Evolutionary conservation across 306 rosid species (phyloP).

Genomic region (Bauhinia variegata): DNA sequence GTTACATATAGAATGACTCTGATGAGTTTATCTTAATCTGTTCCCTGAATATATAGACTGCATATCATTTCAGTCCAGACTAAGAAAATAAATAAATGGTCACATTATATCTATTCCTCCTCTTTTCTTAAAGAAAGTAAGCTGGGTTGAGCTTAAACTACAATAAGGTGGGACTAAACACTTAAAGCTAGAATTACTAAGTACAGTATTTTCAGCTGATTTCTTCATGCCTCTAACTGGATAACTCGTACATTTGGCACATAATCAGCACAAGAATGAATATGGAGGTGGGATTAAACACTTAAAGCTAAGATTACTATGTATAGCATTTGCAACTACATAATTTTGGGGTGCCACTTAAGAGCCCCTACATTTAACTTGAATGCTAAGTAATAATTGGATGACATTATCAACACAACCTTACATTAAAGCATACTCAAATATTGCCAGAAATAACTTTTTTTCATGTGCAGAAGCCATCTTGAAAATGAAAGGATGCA

Average conservation of each 20-base stretch:
- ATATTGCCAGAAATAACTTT: conserved; percentile 10
- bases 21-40: neutral
- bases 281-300: neutral
- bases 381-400: neutral
- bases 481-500: neutral
- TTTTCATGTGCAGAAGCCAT: neutral
- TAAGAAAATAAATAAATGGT: too few relatives aligned
- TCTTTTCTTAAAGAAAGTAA: neutral
- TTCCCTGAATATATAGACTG: neutral
- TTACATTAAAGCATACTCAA: neutral
- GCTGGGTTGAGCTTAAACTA: neutral
- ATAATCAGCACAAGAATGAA: neutral
- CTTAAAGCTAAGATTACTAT: too few relatives aligned
- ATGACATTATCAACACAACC: neutral
- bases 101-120: neutral
- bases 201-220: neutral
- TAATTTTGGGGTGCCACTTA: neutral
- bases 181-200: neutral
- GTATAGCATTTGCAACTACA: too few relatives aligned
- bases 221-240: too few relatives aligned
- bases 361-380: neutral
- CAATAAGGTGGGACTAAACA: neutral
- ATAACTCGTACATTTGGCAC: neutral
- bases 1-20: neutral
- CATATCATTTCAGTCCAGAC: neutral